Conservation (phyloP, 306 rosid genomes). For the Myrica gale region DNA sequence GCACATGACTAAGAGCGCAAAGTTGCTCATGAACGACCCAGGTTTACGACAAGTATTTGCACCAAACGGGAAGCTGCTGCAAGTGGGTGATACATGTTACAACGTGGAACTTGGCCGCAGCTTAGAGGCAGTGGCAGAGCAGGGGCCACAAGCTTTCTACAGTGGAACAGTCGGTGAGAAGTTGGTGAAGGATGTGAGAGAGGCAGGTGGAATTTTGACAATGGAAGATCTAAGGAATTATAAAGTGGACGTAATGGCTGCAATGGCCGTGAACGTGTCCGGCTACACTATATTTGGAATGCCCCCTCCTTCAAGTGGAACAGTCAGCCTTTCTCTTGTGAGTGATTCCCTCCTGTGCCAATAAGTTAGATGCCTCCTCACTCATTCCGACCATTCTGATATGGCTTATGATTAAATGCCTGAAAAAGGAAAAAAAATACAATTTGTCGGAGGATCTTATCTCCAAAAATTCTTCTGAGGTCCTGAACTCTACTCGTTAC, state of each 20-base stretch:
- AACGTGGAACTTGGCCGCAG: conserved; percentile 66
- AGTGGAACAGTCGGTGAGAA: conserved; percentile 72
- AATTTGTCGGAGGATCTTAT: not conserved
- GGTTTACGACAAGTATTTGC: conserved; percentile 68
- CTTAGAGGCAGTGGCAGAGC: conserved; percentile 63
- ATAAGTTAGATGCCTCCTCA: too few species aligned
- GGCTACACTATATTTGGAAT: conserved; percentile 78
- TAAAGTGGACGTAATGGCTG: conserved; percentile 58
- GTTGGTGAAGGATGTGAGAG: conserved; percentile 72
- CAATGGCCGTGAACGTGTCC: conserved; percentile 53
- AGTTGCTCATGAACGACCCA: conserved; percentile 54
- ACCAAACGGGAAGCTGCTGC: conserved; percentile 59
- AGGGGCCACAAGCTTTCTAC: conserved; percentile 78
- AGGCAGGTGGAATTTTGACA: conserved; percentile 81
- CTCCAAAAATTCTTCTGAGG: not conserved
- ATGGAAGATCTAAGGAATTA: conserved; percentile 79
- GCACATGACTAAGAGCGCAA: conserved; percentile 7
- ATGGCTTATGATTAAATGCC: too few species aligned
- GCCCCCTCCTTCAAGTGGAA: conserved; percentile 98
- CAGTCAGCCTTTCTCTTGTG: conserved; percentile 72
- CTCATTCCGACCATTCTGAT: too few species aligned
- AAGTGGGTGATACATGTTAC: conserved; percentile 60
- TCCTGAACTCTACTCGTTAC: not conserved
- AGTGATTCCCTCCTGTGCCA: conserved; percentile 20
- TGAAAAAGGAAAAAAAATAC: too few species aligned